Evolutionary conservation across 1,284 basidiomycete genomes (phyloP).

Genomic region (Austroboletus niveus): DNA sequence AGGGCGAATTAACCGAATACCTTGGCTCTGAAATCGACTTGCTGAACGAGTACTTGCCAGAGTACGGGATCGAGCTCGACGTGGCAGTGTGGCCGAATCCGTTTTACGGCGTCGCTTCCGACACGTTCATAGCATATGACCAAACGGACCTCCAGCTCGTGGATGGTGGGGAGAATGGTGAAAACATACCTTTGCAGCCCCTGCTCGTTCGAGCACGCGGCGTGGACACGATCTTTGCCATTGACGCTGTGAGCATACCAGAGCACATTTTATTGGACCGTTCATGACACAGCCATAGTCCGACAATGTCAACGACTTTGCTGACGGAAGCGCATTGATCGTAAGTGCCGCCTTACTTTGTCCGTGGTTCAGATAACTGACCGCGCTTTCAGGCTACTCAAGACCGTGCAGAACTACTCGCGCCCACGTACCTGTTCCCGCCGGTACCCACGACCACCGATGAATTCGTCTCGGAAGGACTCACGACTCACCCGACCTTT

Average conservation of each 20-base stretch:
- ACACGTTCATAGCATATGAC: slow-evolving; percentile 38
- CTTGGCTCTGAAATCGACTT: slow-evolving; percentile 25
- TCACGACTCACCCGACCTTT: slow-evolving; percentile 42
- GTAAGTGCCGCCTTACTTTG: slow-evolving; percentile 27
- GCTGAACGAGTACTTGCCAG: slow-evolving; percentile 26
- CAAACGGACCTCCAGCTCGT: slow-evolving; percentile 36
- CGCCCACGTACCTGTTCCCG: slow-evolving; percentile 42
- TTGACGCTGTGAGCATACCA: slow-evolving; percentile 42
- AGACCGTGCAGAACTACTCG: slow-evolving; percentile 38
- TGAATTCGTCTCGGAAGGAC: slow-evolving; percentile 35
- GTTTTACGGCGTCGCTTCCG: slow-evolving; percentile 39
- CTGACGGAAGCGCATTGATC: slow-evolving; percentile 41
- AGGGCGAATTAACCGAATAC: neutral
- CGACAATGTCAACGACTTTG: slow-evolving; percentile 33
- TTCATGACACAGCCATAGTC: slow-evolving; percentile 19
- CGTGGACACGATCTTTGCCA: slow-evolving; percentile 52
- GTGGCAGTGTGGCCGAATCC: slow-evolving; percentile 39
- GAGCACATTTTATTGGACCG: neutral
- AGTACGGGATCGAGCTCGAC: slow-evolving; percentile 27
- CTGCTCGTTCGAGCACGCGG: slow-evolving; percentile 50
- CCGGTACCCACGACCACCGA: slow-evolving; percentile 33
- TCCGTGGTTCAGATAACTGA: neutral
- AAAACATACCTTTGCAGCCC: slow-evolving; percentile 52
- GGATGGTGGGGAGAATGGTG: slow-evolving; percentile 44
- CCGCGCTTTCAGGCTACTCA: slow-evolving; percentile 33